Conservation (phyloP, 305 asterid genomes). For the Andrographis paniculata region DNA sequence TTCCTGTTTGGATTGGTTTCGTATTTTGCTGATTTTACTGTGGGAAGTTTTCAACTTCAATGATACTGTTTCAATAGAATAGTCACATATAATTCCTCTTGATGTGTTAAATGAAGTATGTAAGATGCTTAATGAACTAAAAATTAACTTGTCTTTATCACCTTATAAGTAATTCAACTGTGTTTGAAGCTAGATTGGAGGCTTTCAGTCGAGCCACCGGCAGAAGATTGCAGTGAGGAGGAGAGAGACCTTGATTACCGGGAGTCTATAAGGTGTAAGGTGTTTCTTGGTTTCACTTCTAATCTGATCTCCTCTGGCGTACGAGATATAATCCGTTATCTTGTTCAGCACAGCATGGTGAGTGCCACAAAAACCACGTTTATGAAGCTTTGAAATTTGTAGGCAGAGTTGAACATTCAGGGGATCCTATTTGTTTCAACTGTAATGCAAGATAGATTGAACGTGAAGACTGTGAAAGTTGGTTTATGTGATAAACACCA, state of each 20-base stretch:
- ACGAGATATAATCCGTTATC: conserved; percentile 72
- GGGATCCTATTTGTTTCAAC: conserved; percentile 1
- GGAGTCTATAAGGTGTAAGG: conserved; percentile 66
- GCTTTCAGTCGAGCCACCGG: conserved; percentile 63
- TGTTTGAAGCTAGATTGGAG: conserved; percentile 89
- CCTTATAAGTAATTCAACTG: conserved; percentile 19
- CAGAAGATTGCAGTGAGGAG: conserved; percentile 64
- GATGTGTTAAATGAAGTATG: too few species aligned
- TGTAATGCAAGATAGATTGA: neutral
- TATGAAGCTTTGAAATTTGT: conserved; percentile 5
- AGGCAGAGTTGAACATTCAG: too few species aligned
- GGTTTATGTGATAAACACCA: too few species aligned
- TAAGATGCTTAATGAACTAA: neutral
- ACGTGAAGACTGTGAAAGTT: neutral
- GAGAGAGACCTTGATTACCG: conserved; percentile 54
- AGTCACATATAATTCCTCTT: too few species aligned
- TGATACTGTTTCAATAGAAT: neutral
- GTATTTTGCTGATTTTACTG: neutral
- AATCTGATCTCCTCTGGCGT: conserved; percentile 89
- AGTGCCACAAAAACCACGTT: conserved; percentile 22
- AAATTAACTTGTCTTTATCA: conserved; percentile 14
- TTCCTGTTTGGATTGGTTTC: neutral
- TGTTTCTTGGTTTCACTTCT: conserved; percentile 91
- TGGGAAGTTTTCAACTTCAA: conserved; percentile 4
- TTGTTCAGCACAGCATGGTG: conserved; percentile 80